Percentiles rank a stretch among this genome's conserved stretches.
These are phyloP conservation scores for Penicillium capsulatum DNA, from an alignment of 2,329 filamentous ascomycete species.

Conservation along the genomic window DNA sequence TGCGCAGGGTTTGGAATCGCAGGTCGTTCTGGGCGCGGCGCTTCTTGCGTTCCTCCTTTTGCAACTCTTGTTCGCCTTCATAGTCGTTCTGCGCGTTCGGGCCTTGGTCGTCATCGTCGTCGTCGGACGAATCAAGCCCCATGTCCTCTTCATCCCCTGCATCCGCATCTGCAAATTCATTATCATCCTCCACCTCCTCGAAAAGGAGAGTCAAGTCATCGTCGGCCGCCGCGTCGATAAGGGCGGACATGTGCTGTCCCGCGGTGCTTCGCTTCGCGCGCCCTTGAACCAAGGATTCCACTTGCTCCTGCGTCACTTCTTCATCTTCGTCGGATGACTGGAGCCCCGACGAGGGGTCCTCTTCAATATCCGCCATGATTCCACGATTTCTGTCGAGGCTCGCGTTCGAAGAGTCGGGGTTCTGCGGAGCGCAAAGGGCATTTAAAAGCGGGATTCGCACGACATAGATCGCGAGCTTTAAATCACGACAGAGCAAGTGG, in stretches of 20 bases:
- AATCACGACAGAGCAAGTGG: slow-evolving; percentile 1
- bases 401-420: too few relatives aligned
- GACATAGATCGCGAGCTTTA: neutral
- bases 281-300: slow-evolving; percentile 35
- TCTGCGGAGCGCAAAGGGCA: neutral
- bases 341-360: slow-evolving; percentile 27
- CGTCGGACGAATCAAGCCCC: slow-evolving; percentile 79
- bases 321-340: slow-evolving; percentile 22
- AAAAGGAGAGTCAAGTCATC: slow-evolving; percentile 59
- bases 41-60: slow-evolving; percentile 74
- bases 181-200: slow-evolving; percentile 60
- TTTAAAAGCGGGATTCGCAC: too few relatives aligned
- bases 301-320: slow-evolving; percentile 16
- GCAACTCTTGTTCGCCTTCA: slow-evolving; percentile 81
- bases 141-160: slow-evolving; percentile 64
- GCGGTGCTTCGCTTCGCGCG: slow-evolving; percentile 75
- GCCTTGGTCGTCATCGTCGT: slow-evolving; percentile 73
- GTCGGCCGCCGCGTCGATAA: slow-evolving; percentile 72
- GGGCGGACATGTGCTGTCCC: slow-evolving; percentile 74
- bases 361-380: slow-evolving; percentile 22
- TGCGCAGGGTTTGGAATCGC: slow-evolving; percentile 53
- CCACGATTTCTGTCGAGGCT: too few relatives aligned
- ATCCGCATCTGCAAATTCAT: slow-evolving; percentile 39
- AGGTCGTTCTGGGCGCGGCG: slow-evolving; percentile 74
- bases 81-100: slow-evolving; percentile 57